phyloP scores from a whole-genome alignment of 306 rosid genomes.

The Alnus rubra region DNA sequence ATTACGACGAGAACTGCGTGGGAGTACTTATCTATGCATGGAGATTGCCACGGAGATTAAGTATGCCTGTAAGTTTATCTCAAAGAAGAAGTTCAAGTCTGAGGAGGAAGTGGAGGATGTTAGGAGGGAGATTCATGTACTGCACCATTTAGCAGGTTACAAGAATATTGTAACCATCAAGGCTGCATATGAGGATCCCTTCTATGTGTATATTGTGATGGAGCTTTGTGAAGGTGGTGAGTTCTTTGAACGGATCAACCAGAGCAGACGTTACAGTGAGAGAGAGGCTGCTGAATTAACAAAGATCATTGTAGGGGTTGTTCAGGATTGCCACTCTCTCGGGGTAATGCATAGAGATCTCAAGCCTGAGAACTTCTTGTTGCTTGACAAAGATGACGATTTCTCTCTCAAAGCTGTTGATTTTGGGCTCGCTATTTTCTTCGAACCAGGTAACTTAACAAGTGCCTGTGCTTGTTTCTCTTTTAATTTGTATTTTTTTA shows the following conservation, averaged over 20 bases:
- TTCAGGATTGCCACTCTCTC: slow-evolving; percentile 89
- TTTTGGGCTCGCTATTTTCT: slow-evolving; percentile 94
- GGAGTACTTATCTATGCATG: slow-evolving; percentile 71
- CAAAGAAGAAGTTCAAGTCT: slow-evolving; percentile 89
- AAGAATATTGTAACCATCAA: slow-evolving; percentile 86
- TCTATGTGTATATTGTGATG: slow-evolving; percentile 92
- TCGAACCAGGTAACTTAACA: slow-evolving; percentile 68
- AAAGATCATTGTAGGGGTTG: slow-evolving; percentile 86
- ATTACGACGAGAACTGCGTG: slow-evolving; percentile 86
- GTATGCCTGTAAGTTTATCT: slow-evolving; percentile 89
- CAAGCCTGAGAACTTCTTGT: slow-evolving; percentile 87
- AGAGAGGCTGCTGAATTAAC: slow-evolving; percentile 90
- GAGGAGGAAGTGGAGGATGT: slow-evolving; percentile 87
- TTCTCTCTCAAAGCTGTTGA: slow-evolving; percentile 95
- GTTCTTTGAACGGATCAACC: slow-evolving; percentile 87
- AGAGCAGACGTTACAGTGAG: slow-evolving; percentile 87
- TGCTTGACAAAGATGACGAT: slow-evolving; percentile 90
- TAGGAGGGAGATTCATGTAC: slow-evolving; percentile 90
- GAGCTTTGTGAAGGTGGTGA: slow-evolving; percentile 95
- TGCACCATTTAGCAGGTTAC: slow-evolving; percentile 97
- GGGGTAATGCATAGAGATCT: slow-evolving; percentile 97
- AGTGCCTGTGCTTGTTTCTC: background rate
- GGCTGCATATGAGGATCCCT: slow-evolving; percentile 88
- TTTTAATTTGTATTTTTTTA: background rate
- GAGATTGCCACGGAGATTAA: slow-evolving; percentile 60